A percentile compares a stretch with the other conserved stretches of the same genome.
Conservation (phyloP, 495 filamentous ascomycete species). For the Lindgomyces ingoldianus region DNA sequence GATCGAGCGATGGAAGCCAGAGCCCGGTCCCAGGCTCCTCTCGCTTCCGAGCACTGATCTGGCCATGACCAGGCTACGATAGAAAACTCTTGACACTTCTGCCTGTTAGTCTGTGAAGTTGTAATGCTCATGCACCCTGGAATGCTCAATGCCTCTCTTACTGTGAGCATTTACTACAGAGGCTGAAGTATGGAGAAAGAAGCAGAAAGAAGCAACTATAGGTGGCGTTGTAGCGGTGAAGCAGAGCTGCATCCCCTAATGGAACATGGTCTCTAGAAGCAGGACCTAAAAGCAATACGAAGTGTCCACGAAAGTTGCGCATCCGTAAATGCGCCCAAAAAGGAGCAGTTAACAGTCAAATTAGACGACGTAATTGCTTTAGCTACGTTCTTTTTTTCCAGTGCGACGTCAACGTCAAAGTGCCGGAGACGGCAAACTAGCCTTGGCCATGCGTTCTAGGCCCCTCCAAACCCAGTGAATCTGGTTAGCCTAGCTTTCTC, state of each 20-base stretch:
- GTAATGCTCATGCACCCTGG: neutral
- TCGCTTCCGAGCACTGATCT: conserved; percentile 1
- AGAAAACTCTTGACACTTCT: conserved; percentile 1
- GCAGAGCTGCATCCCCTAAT: conserved; percentile 1
- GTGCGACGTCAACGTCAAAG: neutral
- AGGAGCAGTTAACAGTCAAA: neutral
- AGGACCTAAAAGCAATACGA: conserved; percentile 7
- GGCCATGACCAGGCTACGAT: neutral
- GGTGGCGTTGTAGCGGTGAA: conserved; percentile 6
- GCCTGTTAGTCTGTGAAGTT: neutral
- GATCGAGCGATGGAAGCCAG: conserved; percentile 11
- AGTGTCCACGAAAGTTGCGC: neutral
- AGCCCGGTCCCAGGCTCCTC: neutral
- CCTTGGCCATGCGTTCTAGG: conserved; percentile 8
- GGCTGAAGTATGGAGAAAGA: conserved; percentile 3
- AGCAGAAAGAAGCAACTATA: conserved; percentile 6
- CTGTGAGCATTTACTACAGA: neutral
- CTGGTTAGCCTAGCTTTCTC: conserved; percentile 3
- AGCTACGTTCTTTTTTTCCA: conserved; percentile 7
- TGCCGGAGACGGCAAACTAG: conserved; percentile 22
- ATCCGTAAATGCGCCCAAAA: neutral
- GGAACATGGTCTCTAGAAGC: conserved; percentile 2
- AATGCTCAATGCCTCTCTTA: neutral
- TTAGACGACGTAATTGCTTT: conserved; percentile 7
- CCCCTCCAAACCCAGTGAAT: neutral